Evolutionary conservation across 2,329 filamentous ascomycete species (phyloP), one percentile per base, ranked within the genome.

Genomic region (Chrysoporthe puriensis): DNA sequence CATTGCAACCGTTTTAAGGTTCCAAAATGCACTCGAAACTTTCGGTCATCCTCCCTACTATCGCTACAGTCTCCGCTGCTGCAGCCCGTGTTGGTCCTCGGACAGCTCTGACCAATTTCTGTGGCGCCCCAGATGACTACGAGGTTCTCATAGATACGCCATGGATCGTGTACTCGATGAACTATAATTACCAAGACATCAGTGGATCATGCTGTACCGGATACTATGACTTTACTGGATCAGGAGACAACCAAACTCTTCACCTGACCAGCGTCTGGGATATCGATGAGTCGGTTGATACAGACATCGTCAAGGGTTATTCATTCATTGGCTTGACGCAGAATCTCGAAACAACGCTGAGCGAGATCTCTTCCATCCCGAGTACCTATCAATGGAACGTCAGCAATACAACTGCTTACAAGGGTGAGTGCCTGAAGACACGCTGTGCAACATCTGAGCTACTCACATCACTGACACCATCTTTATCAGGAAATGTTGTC

Each of bases 141-240:
- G 63, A 74, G 7, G 72, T 81, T 62, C 73, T 82, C 36, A 72
- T 74, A 13, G 75, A 76, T 62, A 80, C 79, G 0, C 79, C 79
- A 9, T 82, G 79, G 79, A 81, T 82, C 54, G 79, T 82, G 18
- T 81, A 76, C 72, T 81, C 79, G 70, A 82, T 82, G 79, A 79
- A 80, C 66, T 82, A 82, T 74, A 80, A 79, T 70, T 76, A 78
- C 62, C 73, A 76, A 42, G 70, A 75, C 60, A 80, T 80, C 50
- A 74, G 74, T 8, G 80, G 80, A 8, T 78, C 75, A 18, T 77
- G 77, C 50, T 82, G 80, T 73, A 81, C 80, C 0, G 74, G 74
- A 58, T 82, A 79, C 70, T 75, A 76, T 21, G 72, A 73, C 44
- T 73, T 77, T 14, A 72, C 74, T n/a, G 78, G 78, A 7, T 73